Evolutionary conservation across 257 asterid genomes (phyloP).

Genomic region (Nemophila menziesii): DNA sequence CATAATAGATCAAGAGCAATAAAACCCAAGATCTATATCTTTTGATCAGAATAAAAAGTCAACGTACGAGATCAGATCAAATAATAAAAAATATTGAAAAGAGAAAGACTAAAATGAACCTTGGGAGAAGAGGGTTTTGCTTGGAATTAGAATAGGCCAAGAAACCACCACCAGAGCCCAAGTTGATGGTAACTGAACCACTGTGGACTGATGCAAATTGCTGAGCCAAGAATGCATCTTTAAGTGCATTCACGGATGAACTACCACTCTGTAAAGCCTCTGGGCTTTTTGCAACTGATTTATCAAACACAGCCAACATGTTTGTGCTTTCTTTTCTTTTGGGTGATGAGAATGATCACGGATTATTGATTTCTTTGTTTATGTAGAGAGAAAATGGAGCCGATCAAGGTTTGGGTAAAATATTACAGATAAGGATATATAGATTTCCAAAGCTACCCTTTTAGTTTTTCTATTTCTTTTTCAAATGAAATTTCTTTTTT

Average conservation of each 20-base stretch:
- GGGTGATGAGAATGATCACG: not conserved
- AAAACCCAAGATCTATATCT: not conserved
- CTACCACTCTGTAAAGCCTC: constrained; percentile 57
- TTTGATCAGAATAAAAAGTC: not conserved
- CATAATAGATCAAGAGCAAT: not conserved
- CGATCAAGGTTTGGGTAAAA: not conserved
- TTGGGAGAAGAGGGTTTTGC: constrained; percentile 71
- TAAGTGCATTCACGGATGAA: constrained; percentile 38
- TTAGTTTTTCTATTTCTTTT: too few relatives aligned
- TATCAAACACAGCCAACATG: constrained; percentile 78
- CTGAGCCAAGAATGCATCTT: constrained; percentile 63
- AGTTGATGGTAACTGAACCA: constrained; percentile 58
- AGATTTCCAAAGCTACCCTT: not conserved
- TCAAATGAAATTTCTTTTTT: too few relatives aligned
- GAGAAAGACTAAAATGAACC: constrained; percentile 23
- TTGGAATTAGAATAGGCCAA: constrained; percentile 54
- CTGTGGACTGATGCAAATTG: constrained; percentile 53
- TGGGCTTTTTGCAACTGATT: constrained; percentile 79
- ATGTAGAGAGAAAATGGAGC: not conserved
- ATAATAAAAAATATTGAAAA: not conserved
- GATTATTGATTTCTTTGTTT: too few relatives aligned
- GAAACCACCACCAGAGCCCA: constrained; percentile 59
- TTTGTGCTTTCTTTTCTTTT: constrained; percentile 1
- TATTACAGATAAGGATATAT: not conserved
- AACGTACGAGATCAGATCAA: constrained; percentile 11